A percentile compares a stretch with the other conserved stretches of the same genome.
phyloP scores from a whole-genome alignment of 805 yeast genomes.

The Jamesozyma piceae region DNA sequence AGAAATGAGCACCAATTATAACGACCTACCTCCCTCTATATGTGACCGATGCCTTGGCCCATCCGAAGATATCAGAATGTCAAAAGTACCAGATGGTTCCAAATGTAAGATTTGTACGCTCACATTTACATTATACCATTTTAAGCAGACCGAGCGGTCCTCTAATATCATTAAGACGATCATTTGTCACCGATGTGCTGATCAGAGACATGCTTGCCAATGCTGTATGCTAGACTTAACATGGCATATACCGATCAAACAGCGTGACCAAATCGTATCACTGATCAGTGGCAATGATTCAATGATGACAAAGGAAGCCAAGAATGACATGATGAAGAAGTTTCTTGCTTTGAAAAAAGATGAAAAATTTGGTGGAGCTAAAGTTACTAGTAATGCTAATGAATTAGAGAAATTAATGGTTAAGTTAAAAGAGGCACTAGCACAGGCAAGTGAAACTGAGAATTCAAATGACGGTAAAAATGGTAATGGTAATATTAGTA shows the following conservation, averaged over 20 bases:
- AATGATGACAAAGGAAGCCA: slow-evolving; percentile 34
- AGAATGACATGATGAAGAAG: slow-evolving; percentile 45
- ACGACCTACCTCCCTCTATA: too few species aligned
- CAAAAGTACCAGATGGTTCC: slow-evolving; percentile 60
- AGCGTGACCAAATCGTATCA: slow-evolving; percentile 72
- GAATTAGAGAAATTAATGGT: slow-evolving; percentile 44
- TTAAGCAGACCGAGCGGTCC: slow-evolving; percentile 34
- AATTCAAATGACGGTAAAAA: neutral
- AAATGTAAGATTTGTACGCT: slow-evolving; percentile 80
- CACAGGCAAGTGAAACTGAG: too few species aligned
- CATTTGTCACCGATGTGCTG: slow-evolving; percentile 73
- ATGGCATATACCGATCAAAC: slow-evolving; percentile 67
- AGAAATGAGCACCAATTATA: neutral
- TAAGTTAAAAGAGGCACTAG: slow-evolving; percentile 27
- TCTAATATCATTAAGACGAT: slow-evolving; percentile 46
- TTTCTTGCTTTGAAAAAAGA: slow-evolving; percentile 44
- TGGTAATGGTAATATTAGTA: too few species aligned
- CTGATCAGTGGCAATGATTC: slow-evolving; percentile 47
- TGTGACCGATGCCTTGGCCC: slow-evolving; percentile 68
- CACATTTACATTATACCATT: slow-evolving; percentile 69
- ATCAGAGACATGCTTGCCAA: slow-evolving; percentile 78
- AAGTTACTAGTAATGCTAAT: slow-evolving; percentile 26
- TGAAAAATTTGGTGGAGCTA: slow-evolving; percentile 33
- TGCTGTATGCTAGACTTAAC: slow-evolving; percentile 74
- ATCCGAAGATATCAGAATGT: slow-evolving; percentile 40